Evolutionary conservation across 2,329 filamentous ascomycete genomes (phyloP), one percentile per base, ranked within the genome.

Genomic region (Ceratocystis diversiconidia): DNA sequence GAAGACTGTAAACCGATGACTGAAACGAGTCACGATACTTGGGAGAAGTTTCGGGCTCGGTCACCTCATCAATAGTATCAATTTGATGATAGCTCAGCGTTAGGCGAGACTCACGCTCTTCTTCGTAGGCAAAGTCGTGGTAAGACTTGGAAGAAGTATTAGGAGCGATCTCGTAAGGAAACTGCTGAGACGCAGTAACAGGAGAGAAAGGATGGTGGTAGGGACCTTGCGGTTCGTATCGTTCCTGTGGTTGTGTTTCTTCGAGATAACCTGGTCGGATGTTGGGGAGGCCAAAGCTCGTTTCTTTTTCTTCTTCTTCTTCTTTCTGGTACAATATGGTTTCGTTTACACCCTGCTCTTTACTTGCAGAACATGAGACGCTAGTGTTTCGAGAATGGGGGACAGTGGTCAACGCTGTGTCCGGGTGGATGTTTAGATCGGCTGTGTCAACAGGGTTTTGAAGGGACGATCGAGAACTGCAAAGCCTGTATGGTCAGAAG

Each of bases 1-100:
- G 66, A 3, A 67, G 59, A 48, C 66, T 67, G n/a, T 68, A 69
- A 28, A 65, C 62, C 15, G 68, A 67, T n/a, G 63, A 65, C 46
- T 68, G 66, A 43, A 66, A 65, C 22, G 68, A 68, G 41, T 66
- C 63, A 30, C 65, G 65, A 60, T 68, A 65, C n/a, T 69, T 66
- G 55, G 67, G 66, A n/a, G 66, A 66, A 19, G 64, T 64, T 30
- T 65, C 63, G 25, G 68, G 63, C 28, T 68, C 63, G 15, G 64
- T 63, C 7, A 62, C 52, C 36, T 68, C 67, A 65, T 69, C 64
- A 61, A 66, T 67, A 6, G 68, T 66, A 43, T 69, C 66, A 61
- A 67, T 62, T 50, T 66, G 57, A 61, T 66, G 55, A 61, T 68
- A 68, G 44, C 52, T 65, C 28, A 64, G 62, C 25, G 55, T 19